Conservation (phyloP, 2,329 filamentous ascomycete species). For the Chaetomium sp. region DNA sequence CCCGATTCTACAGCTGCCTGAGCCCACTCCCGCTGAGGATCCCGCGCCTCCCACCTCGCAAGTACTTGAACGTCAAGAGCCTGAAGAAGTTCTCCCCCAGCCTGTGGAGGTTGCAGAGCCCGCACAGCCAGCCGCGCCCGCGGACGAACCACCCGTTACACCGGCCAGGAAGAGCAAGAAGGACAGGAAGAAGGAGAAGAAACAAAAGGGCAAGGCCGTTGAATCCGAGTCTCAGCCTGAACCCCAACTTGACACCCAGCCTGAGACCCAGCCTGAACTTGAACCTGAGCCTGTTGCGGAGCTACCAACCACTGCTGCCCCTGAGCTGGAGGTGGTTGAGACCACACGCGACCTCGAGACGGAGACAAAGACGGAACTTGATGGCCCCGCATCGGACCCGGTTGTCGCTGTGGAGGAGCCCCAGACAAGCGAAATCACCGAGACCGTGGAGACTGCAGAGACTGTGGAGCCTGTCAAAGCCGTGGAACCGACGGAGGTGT, state of each 20-base stretch:
- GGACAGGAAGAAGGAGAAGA: slow-evolving; percentile 25
- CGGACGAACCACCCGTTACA: slow-evolving; percentile 22
- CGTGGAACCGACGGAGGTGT: no score
- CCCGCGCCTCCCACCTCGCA: not conserved
- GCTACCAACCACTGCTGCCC: not conserved
- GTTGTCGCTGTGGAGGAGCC: not conserved
- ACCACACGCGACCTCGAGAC: slow-evolving; percentile 7
- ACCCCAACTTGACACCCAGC: not conserved
- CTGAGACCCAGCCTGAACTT: slow-evolving; percentile 2
- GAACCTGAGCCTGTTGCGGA: not conserved
- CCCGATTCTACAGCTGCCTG: not conserved
- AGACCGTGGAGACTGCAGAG: not conserved
- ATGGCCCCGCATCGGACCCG: not conserved
- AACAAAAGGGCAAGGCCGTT: slow-evolving; percentile 20
- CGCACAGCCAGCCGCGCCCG: slow-evolving; percentile 1
- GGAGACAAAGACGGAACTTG: not conserved
- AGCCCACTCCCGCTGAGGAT: not conserved
- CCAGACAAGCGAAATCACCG: not conserved
- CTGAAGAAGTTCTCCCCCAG: not conserved
- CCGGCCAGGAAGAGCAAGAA: slow-evolving; percentile 30
- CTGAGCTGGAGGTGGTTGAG: not conserved
- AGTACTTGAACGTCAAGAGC: not conserved
- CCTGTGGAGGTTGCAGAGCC: not conserved
- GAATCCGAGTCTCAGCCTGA: slow-evolving; percentile 9
- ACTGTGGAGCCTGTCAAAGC: not conserved